phyloP scores from a whole-genome alignment of 176 grass and related monocot species.

The Avena sativa region DNA sequence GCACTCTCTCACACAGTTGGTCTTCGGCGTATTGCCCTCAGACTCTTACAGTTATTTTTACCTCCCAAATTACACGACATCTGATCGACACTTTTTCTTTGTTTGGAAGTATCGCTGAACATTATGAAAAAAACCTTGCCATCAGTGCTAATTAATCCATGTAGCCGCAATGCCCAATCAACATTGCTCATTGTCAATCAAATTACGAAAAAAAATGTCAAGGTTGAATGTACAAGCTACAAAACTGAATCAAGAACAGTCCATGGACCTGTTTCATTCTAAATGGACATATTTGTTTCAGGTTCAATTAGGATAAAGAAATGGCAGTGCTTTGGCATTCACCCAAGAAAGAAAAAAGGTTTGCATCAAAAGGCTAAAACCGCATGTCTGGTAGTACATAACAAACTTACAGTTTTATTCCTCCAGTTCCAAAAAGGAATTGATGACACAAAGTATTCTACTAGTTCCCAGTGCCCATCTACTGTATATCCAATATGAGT shows the following conservation, averaged over 20 bases:
- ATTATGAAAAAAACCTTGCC: no score
- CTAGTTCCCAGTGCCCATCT: constrained; percentile 34
- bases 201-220: no score
- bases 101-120: no score
- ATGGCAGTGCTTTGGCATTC: neutral
- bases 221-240: no score
- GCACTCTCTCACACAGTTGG: no score
- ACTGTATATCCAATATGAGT: constrained; percentile 40
- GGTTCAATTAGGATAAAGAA: neutral
- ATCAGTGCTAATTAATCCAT: no score
- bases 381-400: neutral
- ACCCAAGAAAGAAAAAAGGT: neutral
- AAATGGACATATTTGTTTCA: neutral
- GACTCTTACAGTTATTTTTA: no score
- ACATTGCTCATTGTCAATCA: no score
- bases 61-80: no score
- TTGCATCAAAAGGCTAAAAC: neutral
- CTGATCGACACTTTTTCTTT: no score
- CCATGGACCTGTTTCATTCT: neutral
- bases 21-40: no score
- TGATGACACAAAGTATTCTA: constrained; percentile 14
- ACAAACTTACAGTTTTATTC: constrained; percentile 42
- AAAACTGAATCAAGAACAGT: neutral
- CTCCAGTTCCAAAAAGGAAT: constrained; percentile 19
- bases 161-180: no score